Evolutionary conservation across 2,329 filamentous ascomycete genomes (phyloP).

Genomic region (Knufia fluminis): DNA sequence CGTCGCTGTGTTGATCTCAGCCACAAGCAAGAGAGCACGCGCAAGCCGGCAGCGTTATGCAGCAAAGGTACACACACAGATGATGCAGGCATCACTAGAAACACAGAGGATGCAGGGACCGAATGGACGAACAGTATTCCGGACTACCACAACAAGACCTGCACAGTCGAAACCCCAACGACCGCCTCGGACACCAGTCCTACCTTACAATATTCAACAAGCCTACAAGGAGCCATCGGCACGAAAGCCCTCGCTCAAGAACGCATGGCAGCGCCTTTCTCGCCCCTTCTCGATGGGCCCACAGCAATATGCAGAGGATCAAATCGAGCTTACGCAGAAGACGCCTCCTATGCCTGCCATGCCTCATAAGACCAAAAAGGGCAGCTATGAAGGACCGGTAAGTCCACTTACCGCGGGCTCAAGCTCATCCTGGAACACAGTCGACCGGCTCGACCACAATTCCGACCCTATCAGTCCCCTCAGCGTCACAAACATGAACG

Average conservation of each 20-base stretch:
- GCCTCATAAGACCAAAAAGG: neutral
- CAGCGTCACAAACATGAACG: conserved; percentile 3
- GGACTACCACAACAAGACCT: neutral
- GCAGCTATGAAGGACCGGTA: neutral
- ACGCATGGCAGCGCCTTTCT: conserved; percentile 48
- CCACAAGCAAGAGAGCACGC: neutral
- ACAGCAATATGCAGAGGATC: neutral
- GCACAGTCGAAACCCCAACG: neutral
- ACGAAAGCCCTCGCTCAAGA: conserved; percentile 79
- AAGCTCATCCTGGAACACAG: conserved; percentile 1
- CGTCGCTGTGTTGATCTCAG: neutral
- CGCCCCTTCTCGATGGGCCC: conserved; percentile 6
- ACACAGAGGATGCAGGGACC: neutral
- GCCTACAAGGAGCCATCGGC: conserved; percentile 57
- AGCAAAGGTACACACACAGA: neutral
- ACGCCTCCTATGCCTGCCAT: neutral
- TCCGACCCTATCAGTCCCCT: conserved; percentile 3
- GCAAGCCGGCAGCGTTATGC: neutral
- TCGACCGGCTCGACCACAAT: neutral
- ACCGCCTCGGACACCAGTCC: neutral
- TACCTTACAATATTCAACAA: conserved; percentile 5
- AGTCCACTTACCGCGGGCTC: conserved; percentile 2
- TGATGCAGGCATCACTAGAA: neutral
- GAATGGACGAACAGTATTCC: conserved; percentile 7
- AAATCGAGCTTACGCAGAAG: conserved; percentile 5